These are phyloP conservation scores for Rhizophlyctis rosea DNA, from an alignment of 192 early-diverging fungal species.

Conservation along the genomic window DNA sequence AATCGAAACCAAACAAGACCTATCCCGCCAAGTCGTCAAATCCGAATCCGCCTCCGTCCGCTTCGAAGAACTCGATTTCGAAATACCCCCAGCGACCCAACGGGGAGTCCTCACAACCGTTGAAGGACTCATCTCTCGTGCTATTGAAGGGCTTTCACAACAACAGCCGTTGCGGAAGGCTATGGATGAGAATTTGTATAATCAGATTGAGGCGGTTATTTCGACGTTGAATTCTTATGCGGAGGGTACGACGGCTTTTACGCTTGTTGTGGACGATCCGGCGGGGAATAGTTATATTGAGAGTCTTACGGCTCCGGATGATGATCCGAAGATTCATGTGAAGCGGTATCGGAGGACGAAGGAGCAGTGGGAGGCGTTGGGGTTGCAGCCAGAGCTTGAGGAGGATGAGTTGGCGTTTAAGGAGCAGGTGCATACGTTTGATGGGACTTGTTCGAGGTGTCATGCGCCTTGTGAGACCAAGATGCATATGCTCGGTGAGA, in stretches of 20 bases:
- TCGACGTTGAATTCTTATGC: conserved; percentile 57
- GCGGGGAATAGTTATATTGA: conserved; percentile 91
- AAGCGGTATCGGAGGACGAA: conserved; percentile 68
- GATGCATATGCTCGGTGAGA: conserved; percentile 72
- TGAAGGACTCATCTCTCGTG: conserved; percentile 76
- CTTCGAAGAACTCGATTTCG: conserved; percentile 82
- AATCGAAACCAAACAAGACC: conserved; percentile 67
- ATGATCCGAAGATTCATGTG: conserved; percentile 71
- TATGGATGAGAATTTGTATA: conserved; percentile 60
- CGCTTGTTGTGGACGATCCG: conserved; percentile 82
- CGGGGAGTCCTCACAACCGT: conserved; percentile 83
- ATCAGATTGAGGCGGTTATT: conserved; percentile 70
- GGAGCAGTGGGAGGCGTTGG: conserved; percentile 77
- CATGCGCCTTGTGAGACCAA: conserved; percentile 73
- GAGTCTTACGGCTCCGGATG: conserved; percentile 69
- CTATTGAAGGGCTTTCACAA: conserved; percentile 74
- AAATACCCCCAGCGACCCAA: conserved; percentile 75
- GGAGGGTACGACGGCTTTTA: conserved; percentile 61
- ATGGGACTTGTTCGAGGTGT: conserved; percentile 82
- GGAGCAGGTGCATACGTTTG: conserved; percentile 74
- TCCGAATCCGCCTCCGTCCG: conserved; percentile 73
- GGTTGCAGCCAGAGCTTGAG: conserved; percentile 53
- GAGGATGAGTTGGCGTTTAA: conserved; percentile 54
- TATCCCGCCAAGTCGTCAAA: conserved; percentile 90
- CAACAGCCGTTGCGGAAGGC: conserved; percentile 78